phyloP scores from a whole-genome alignment of 2,329 filamentous ascomycete genomes.

The Fusarium hostae region DNA sequence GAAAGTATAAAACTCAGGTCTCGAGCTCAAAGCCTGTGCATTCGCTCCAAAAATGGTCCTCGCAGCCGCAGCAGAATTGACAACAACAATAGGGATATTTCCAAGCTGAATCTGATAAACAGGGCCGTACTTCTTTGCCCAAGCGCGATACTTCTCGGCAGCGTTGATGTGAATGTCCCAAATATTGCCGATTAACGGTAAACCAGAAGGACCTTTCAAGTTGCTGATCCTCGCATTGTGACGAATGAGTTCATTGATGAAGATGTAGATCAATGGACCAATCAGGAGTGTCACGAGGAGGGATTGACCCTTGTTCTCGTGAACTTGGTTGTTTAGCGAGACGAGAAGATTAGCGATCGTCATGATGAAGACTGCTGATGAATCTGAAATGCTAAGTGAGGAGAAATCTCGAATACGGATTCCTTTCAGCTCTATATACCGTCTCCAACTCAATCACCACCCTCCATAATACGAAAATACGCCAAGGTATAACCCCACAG shows the following conservation, averaged over 20 bases:
- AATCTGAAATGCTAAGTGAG: not conserved
- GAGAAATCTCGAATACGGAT: not conserved
- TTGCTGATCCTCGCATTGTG: conserved; percentile 56
- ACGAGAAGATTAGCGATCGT: conserved; percentile 42
- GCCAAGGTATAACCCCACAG: not conserved
- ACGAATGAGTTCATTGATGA: conserved; percentile 62
- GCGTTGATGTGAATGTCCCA: conserved; percentile 65
- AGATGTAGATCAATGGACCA: conserved; percentile 56
- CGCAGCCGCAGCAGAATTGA: conserved; percentile 64
- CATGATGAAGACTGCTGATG: conserved; percentile 28
- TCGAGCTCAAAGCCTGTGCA: conserved; percentile 63
- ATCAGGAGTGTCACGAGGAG: conserved; percentile 38
- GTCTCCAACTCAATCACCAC: rapidly evolving
- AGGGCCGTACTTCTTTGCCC: conserved; percentile 59
- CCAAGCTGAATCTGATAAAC: conserved; percentile 69
- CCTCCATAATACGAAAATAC: not conserved
- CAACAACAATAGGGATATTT: conserved; percentile 65
- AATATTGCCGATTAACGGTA: conserved; percentile 66
- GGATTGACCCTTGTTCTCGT: conserved; percentile 39
- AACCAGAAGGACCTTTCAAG: conserved; percentile 60
- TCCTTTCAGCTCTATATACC: not conserved
- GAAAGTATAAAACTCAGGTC: conserved; percentile 69
- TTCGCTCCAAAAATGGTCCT: conserved; percentile 63
- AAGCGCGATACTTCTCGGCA: conserved; percentile 65
- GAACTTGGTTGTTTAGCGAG: conserved; percentile 30